A percentile compares a stretch with the other conserved stretches of the same genome.
These are phyloP conservation scores for Vitis riparia DNA, from an alignment of 164 flowering plant genomes.

Conservation along the genomic window DNA sequence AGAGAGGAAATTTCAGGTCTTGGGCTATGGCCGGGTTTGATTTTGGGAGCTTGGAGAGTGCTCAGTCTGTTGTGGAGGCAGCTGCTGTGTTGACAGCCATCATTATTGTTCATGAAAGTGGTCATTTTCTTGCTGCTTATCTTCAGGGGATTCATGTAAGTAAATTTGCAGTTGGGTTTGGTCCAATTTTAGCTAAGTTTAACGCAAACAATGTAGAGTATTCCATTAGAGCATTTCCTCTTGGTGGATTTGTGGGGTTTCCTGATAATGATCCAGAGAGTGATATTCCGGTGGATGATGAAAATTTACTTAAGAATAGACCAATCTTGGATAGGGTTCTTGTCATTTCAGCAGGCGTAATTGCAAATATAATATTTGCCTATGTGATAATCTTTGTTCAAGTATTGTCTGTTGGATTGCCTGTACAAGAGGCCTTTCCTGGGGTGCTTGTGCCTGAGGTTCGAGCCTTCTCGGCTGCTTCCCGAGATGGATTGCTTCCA, in stretches of 20 bases:
- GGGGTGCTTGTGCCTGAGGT: constrained; percentile 95
- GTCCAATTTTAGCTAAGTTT: constrained; percentile 93
- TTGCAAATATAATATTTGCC: constrained; percentile 88
- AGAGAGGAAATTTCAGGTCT: constrained; percentile 31
- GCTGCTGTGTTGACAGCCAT: constrained; percentile 79
- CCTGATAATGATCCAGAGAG: constrained; percentile 99
- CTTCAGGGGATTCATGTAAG: constrained; percentile 97
- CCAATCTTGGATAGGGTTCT: constrained; percentile 79
- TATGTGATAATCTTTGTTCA: constrained; percentile 74
- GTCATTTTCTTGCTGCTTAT: constrained; percentile 90
- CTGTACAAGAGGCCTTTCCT: constrained; percentile 86
- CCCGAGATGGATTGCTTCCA: constrained; percentile 76
- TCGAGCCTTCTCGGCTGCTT: constrained; percentile 75
- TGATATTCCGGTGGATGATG: constrained; percentile 85
- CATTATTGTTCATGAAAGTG: constrained; percentile 84
- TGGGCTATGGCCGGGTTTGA: constrained; percentile 57
- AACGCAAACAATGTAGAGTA: constrained; percentile 89
- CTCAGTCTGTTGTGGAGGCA: constrained; percentile 81
- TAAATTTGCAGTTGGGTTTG: constrained; percentile 95
- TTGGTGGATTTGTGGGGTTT: constrained; percentile 96
- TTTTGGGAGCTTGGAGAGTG: constrained; percentile 53
- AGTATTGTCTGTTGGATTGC: constrained; percentile 82
- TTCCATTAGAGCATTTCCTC: constrained; percentile 93
- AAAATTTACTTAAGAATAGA: constrained; percentile 81
- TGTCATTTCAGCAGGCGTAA: constrained; percentile 92